Evolutionary conservation across 176 grass and related monocot species (phyloP), one percentile per base, ranked within the genome.

Genomic region (Thinopyrum elongatum): DNA sequence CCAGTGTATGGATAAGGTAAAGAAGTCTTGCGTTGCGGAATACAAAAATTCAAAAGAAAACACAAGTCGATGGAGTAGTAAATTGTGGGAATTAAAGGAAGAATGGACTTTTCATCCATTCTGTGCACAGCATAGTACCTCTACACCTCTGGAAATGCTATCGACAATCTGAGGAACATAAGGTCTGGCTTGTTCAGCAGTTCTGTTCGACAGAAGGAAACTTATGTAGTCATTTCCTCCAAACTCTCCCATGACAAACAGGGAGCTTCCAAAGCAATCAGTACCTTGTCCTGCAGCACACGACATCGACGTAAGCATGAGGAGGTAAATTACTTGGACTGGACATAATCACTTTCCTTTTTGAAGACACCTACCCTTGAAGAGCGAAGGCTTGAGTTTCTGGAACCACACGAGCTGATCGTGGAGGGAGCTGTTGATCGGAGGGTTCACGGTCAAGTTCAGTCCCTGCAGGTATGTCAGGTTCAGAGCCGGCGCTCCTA

Each of bases 351-450:
- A 39, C 21, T 70, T 10, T 31, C 14, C 14, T 65, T 30, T 29
- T 0, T 38, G 10, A 70, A 23, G 3, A 70, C 31, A 58, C 88
- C 70, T 80, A 53, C 93, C 68, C 28, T 26, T 77, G 90, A 90
- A 92, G 30, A 92, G 46, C 2, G 86, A 90, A 73, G 86, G 79
- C 64, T 90, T 90, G 21, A 88, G 27, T 26, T 86, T 13, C 62
- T 88, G 79, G 76, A 92, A 95, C 88, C 86, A 88, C 28, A 10
- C 8, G 8, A 95, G 64, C 70, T 95, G 93, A 53, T 86, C 80
- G 15, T 58, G 60, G 7, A 95, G 67, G 17, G 93, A 90, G 14
- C 29, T 70, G 29, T 95, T 84, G 13, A 72, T 67, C 31, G 79
- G 47, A 26, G 69, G 27, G 0, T 16, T 4, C 22, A 30, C 44